A percentile compares a stretch with the other conserved stretches of the same genome.
phyloP scores from a whole-genome alignment of 78 protist genomes.

The Chrysochromulina tobinii region DNA sequence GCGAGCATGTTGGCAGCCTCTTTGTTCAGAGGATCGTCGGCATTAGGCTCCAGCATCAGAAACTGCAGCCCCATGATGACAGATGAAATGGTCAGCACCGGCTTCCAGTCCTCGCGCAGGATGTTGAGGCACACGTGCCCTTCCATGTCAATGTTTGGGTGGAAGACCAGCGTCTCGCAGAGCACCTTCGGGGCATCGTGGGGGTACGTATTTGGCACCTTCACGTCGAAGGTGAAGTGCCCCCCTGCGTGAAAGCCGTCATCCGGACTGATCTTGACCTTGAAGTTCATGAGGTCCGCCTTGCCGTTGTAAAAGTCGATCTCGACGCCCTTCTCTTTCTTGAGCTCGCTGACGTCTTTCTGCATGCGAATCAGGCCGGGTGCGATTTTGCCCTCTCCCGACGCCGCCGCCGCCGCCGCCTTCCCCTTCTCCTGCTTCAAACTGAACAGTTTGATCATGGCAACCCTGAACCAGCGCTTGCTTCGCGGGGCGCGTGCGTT shows the following conservation, averaged over 20 bases:
- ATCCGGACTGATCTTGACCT: constrained; percentile 58
- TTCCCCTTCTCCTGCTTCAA: background rate
- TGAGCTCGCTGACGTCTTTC: background rate
- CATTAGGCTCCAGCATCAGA: constrained; percentile 83
- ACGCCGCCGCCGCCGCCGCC: background rate
- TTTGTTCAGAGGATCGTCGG: constrained; percentile 86
- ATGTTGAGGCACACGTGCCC: constrained; percentile 85
- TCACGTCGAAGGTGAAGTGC: constrained; percentile 59
- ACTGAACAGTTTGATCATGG: background rate
- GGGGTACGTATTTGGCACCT: constrained; percentile 74
- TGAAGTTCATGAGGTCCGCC: constrained; percentile 66
- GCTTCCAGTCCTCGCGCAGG: constrained; percentile 83
- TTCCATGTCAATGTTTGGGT: constrained; percentile 86
- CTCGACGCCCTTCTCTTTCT: background rate
- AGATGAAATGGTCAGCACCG: constrained; percentile 58
- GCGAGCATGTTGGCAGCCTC: constrained; percentile 35
- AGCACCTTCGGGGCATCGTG: constrained; percentile 78
- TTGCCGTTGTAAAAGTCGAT: background rate
- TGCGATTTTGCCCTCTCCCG: background rate
- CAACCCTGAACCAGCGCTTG: too few relatives aligned
- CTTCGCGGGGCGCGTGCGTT: too few relatives aligned
- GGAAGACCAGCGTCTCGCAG: constrained; percentile 70
- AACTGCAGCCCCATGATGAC: constrained; percentile 74
- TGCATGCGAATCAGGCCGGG: constrained; percentile 11
- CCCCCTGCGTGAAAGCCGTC: constrained; percentile 72